These are phyloP conservation scores for Chlorella sp. DNA, from an alignment of 139 green algal species.

Conservation along the genomic window DNA sequence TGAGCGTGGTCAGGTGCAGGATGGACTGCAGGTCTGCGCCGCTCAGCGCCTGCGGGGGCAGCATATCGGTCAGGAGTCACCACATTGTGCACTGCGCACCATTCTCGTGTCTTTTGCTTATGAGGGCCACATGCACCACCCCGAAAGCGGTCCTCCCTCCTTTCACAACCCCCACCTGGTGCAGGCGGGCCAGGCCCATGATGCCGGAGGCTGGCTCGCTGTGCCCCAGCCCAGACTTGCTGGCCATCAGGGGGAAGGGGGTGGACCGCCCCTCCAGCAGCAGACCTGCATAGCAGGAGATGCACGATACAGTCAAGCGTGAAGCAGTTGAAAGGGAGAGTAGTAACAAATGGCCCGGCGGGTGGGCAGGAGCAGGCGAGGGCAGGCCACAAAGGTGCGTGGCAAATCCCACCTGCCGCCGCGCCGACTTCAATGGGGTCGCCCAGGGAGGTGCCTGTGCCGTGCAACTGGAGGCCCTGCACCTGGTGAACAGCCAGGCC, in stretches of 20 bases:
- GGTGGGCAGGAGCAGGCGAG: too few species aligned
- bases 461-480: conserved; percentile 48
- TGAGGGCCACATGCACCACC: too few species aligned
- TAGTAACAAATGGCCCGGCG: too few species aligned
- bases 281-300: conserved; percentile 9
- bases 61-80: not conserved
- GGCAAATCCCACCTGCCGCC: conserved; percentile 6
- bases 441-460: conserved; percentile 81
- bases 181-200: conserved; percentile 60
- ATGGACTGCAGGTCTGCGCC: conserved; percentile 53
- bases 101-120: too few species aligned
- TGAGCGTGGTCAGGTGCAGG: conserved; percentile 74
- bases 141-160: too few species aligned
- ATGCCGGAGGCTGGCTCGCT: conserved; percentile 87
- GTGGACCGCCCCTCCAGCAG: conserved; percentile 25
- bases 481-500: conserved; percentile 36
- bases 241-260: conserved; percentile 66
- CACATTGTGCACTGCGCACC: too few species aligned
- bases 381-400: too few species aligned
- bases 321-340: too few species aligned
- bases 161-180: conserved; percentile 17
- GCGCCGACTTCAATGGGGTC: conserved; percentile 90
- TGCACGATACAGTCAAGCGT: too few species aligned
- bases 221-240: conserved; percentile 86
- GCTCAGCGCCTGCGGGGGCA: conserved; percentile 39